These are phyloP conservation scores for Mycena rebaudengoi DNA, from an alignment of 768 basidiomycete species.

Conservation along the genomic window DNA sequence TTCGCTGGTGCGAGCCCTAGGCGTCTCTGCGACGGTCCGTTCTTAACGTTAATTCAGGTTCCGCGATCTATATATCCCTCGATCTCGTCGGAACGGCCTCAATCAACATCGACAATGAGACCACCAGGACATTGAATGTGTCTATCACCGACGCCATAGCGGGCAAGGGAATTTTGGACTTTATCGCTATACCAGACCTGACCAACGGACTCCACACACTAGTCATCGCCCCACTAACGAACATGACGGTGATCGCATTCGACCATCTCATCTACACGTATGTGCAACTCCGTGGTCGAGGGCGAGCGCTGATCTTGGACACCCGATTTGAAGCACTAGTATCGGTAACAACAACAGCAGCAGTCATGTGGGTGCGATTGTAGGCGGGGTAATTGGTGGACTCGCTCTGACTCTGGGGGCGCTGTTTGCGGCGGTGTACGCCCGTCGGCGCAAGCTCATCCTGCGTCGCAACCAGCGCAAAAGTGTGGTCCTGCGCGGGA, in stretches of 20 bases:
- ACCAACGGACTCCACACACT: background rate
- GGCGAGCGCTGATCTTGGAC: background rate
- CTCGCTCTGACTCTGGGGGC: background rate
- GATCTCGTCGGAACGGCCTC: background rate
- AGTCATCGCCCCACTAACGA: background rate
- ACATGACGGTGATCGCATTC: background rate
- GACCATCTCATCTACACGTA: background rate
- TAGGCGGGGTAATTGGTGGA: background rate
- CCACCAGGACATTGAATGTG: background rate
- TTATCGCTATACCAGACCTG: background rate
- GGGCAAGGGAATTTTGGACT: too few species aligned
- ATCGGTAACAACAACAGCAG: background rate
- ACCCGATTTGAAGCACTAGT: background rate
- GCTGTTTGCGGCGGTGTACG: background rate
- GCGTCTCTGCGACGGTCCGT: background rate
- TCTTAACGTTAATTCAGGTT: background rate
- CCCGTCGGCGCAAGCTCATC: background rate
- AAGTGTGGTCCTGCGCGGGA: background rate
- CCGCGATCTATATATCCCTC: background rate
- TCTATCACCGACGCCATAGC: background rate
- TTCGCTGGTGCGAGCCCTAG: background rate
- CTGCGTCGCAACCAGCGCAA: background rate
- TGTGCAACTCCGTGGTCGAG: background rate
- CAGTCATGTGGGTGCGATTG: background rate
- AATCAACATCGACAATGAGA: background rate